Percentiles rank a stretch among this genome's conserved stretches.
Conservation (phyloP, 139 green algal species). For the Astrephomene gubernaculifera region DNA sequence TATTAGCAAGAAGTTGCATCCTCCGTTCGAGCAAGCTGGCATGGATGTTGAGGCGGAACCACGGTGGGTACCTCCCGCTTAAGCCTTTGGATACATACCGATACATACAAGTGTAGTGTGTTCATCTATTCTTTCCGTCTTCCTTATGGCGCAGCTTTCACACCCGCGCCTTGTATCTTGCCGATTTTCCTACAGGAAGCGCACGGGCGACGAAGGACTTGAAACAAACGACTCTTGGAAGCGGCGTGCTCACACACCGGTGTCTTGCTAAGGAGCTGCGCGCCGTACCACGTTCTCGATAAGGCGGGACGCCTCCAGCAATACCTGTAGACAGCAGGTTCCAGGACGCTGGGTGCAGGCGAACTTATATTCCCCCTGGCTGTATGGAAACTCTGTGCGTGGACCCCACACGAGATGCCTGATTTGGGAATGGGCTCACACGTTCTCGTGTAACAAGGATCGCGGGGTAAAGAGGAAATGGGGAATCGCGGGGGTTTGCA, state of each 20-base stretch:
- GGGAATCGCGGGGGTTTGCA: no score
- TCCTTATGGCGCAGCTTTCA: background rate
- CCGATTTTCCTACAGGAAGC: slow-evolving; percentile 12
- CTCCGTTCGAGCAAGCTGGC: background rate
- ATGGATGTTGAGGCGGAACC: background rate
- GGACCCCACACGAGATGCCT: no score
- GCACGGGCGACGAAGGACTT: background rate
- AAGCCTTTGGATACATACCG: background rate
- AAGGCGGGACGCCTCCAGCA: no score
- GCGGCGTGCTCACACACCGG: background rate
- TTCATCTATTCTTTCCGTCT: no score
- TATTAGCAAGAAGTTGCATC: slow-evolving; percentile 21
- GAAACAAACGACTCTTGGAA: slow-evolving; percentile 9
- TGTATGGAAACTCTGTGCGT: no score
- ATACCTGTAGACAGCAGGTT: no score
- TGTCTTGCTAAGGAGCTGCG: slow-evolving; percentile 3
- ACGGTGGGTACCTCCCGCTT: background rate
- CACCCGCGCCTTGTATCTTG: background rate
- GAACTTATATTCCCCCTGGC: no score
- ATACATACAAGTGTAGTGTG: background rate
- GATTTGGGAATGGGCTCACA: no score
- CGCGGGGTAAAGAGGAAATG: no score
- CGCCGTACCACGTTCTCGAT: no score
- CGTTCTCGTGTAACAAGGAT: no score
- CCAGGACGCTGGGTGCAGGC: no score